Conservation (phyloP, 1,284 basidiomycete genomes). For the Pterulicium gracile region DNA sequence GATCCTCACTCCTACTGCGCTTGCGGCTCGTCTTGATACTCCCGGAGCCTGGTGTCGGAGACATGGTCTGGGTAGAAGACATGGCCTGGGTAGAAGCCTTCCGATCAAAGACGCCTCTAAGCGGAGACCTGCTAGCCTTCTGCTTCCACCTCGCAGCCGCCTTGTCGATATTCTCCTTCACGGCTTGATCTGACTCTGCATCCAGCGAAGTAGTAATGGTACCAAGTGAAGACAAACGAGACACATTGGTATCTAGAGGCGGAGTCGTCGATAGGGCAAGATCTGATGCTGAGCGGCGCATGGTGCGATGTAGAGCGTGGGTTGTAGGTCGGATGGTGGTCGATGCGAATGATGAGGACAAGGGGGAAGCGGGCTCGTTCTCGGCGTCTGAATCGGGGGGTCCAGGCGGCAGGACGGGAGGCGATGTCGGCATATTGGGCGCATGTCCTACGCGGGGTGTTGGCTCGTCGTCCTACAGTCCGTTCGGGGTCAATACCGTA, state of each 20-base stretch:
- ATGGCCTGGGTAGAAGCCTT: neutral
- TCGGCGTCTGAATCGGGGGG: neutral
- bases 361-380: neutral
- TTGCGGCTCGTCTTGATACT: neutral
- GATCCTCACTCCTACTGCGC: slow-evolving; percentile 3
- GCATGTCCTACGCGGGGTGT: neutral
- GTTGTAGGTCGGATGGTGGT: neutral
- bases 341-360: neutral
- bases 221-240: neutral
- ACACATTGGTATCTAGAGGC: neutral
- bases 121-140: neutral
- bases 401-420: neutral
- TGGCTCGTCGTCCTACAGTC: neutral
- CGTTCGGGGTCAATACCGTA: too few species aligned
- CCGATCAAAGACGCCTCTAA: neutral
- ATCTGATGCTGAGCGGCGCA: neutral
- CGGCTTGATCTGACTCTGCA: neutral
- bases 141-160: slow-evolving; percentile 1
- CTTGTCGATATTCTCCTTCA: slow-evolving; percentile 2
- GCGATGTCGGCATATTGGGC: neutral
- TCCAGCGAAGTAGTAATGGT: neutral
- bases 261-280: neutral
- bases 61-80: too few species aligned
- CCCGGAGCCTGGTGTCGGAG: neutral
- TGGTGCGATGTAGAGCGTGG: neutral